Evolutionary conservation across 2,329 filamentous ascomycete species (phyloP), one percentile per base, ranked within the genome.

Genomic region (Boeremia lycopersici): DNA sequence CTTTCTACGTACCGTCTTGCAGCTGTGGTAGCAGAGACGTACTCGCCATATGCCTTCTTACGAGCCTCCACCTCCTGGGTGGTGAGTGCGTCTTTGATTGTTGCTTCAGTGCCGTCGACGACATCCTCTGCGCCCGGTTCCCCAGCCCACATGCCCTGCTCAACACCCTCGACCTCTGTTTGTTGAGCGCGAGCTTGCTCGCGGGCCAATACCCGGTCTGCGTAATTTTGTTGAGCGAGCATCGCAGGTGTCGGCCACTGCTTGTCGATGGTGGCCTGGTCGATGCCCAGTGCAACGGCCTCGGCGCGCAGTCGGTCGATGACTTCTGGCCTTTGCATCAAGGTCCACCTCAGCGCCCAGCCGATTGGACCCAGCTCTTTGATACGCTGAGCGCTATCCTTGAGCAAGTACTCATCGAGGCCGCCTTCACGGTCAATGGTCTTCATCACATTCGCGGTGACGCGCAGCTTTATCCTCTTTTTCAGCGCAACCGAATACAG

Each of bases 361-460:
- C 95, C 95, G 62, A 89, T 89, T 47, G 93, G 86, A 5, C 95
- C 95, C 53, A 99, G 81, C 76, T 96, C 91, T 79, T 88, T 90
- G 70, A 98, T 83, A 60, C 95, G 84, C 35, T 82, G 83, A 13
- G 88, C 80, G 77, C 91, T 95, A 73, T 86, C 84, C 63, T 91
- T 92, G 36, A 96, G 81, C 40, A 99, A 81, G 78, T 99, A 99
- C 69, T 92, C 87, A 75, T 99, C 95, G 61, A 99, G 81, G 7
- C 95, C 92, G 56, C 93, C 93, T 59, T 89, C 86, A 73, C 92
- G 93, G 72, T 91, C 87, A 70, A 98, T 90, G 31, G 75, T 80
- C 59, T 78, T 72, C 55, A 82, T 80, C 25, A 91, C 89, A 52
- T 85, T 83, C 35, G 89, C 82, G 6, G 87, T 90, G 53, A 93